Base-by-base conservation (phyloP, 805 yeast species). In the Monosporozyma aerobia region DNA sequence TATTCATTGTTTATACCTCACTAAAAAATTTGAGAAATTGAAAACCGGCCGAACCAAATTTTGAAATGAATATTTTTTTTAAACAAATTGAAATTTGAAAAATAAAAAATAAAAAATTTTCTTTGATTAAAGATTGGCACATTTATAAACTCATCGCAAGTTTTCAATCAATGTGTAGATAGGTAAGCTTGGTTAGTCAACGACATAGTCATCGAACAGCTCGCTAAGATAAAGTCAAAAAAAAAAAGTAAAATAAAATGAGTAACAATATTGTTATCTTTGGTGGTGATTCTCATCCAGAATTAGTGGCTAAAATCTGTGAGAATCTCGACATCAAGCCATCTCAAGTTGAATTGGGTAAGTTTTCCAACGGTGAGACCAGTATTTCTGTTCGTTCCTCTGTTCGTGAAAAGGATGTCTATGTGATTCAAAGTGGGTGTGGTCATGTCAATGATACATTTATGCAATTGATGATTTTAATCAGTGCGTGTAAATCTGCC, bases 341-440 rank as follows among this genome's bases (percentile, higher is more conserved):
- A 53, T 90, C 95, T 6, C 73, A 77, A 29, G 87, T 85, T 16
- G 74, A 74, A 47, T 74, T 83, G 53, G 80, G 80, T 54, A 83
- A 83, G 64, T 80, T 81, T 64, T 84, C 92, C 55, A 94, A 94
- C 65, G 99, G 99, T 51, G 99, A 94, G 65, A 90, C 96, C 3
- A 83, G 92, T 30, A 88, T 94, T 54, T 85, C 84, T 53, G 80
- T 94, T 52, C 77, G 78, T 51, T 95, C 90, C 62, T 86, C 96
- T 11, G 98, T 94, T 25, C 78, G 99, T 64, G 98, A 90, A 59
- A 94, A 94, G 69, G 97, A 94, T 67, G 98, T 94, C 6, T 94
- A 85, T 63, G 90, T 90, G 45, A 77, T 90, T 49, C 97, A 90
- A 69, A 77, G 73, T 52, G 95, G 95, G 8, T 83, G 90, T 60